A percentile compares a stretch with the other conserved stretches of the same genome.
Evolutionary conservation across 75 land plant genomes (phyloP).

Genomic region (Chamaecyparis obtusa): DNA sequence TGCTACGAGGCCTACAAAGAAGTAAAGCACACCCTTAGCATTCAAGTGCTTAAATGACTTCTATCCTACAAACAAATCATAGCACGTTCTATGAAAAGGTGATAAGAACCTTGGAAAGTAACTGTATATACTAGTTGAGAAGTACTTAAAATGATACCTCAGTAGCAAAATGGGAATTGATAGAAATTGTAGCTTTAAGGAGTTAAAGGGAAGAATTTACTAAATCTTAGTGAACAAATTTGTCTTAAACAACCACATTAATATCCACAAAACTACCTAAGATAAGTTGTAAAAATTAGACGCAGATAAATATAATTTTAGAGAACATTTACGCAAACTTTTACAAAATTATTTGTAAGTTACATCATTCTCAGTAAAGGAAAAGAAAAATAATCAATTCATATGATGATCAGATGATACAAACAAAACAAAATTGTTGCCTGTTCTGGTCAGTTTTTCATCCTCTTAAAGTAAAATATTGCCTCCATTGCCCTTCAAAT

Average conservation of each 20-base stretch:
- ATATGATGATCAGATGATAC: not conserved
- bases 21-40: not conserved
- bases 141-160: not conserved
- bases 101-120: not conserved
- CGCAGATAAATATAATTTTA: not conserved
- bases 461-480: not conserved
- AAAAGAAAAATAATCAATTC: not conserved
- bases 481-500: not conserved
- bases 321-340: not conserved
- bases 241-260: not conserved
- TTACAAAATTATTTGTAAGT: not conserved
- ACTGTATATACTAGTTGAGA: not conserved
- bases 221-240: not conserved
- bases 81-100: not conserved
- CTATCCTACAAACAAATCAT: conserved; percentile 2
- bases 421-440: not conserved
- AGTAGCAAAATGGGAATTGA: not conserved
- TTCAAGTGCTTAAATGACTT: not conserved
- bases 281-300: not conserved
- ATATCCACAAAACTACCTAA: not conserved
- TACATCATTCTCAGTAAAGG: not conserved
- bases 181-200: not conserved
- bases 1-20: conserved; percentile 63
- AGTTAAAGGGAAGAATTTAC: not conserved
- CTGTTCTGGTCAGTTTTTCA: not conserved